Evolutionary conservation across 768 basidiomycete species (phyloP), one percentile per base, ranked within the genome.

Genomic region (Tubosaeta sp.): DNA sequence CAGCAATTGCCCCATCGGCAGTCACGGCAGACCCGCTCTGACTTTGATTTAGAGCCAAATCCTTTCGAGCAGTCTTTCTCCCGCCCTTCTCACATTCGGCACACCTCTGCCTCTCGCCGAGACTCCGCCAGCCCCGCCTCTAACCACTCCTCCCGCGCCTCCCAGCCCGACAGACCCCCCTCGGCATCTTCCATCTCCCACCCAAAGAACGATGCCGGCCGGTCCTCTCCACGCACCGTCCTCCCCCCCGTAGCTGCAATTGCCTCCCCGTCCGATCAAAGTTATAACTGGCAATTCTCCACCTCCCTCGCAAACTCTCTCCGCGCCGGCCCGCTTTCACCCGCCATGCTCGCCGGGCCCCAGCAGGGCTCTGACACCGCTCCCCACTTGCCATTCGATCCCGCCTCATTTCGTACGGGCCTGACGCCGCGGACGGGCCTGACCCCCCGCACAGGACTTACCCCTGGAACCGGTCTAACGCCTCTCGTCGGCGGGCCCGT

Each of bases 51-150:
- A 31, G 93, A 95, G 63, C 88, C 87, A 1, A 95, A 95, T 65
- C 93, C 94, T 0, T 96, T 96, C 64, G 95, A 99, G 65, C 90
- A 93, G 70, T 94, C 90, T 48, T 98, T 98, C 67, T 84, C 86
- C 31, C 62, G 76, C 27, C 76, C 78, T 25, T 77, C 79, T 19
- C 81, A 82, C 53, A 72, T 81, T 53, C 74, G 77, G 59, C 73
- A 74, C 48, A 62, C 71, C 7, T 69, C 69, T 32, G 63, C 66
- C 19, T 57, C 67, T 44, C 68, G 65, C 44, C 62, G 68, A 42
- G 65, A 69, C 42, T 66, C 69, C 2, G 61, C 61, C 43, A 65
- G 69, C 25, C 59, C 57, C 6, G 62, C 49, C n/a, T 67, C 74
- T 18, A 69, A 69, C 30, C 68, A 71, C 32, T 68, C 68, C 35